These are phyloP conservation scores for Aspergillus texensis DNA, from an alignment of 2,329 filamentous ascomycete species.

Conservation along the genomic window DNA sequence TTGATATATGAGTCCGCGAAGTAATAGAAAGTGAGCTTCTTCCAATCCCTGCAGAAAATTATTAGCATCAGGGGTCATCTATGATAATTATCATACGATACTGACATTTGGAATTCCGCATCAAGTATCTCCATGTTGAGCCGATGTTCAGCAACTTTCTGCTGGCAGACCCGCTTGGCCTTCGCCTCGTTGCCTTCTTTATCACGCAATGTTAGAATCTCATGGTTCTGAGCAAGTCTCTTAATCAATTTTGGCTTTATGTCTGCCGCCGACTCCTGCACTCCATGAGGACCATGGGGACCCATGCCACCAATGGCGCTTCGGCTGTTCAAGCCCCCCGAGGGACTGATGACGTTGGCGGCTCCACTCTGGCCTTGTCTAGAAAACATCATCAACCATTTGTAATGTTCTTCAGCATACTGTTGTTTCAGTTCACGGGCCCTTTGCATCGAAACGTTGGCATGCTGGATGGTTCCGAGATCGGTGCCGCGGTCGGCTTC, in stretches of 20 bases:
- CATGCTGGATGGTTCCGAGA: conserved; percentile 85
- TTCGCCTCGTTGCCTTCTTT: conserved; percentile 98
- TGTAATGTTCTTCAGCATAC: conserved; percentile 93
- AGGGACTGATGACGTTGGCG: conserved; percentile 42
- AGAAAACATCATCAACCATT: conserved; percentile 99
- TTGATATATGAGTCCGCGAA: conserved; percentile 98
- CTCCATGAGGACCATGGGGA: conserved; percentile 70
- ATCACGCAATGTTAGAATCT: conserved; percentile 84
- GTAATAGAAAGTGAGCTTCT: conserved; percentile 98
- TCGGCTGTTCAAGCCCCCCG: conserved; percentile 64
- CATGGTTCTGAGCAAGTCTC: conserved; percentile 85
- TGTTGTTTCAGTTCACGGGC: conserved; percentile 89
- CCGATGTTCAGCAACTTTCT: conserved; percentile 92
- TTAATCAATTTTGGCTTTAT: conserved; percentile 97
- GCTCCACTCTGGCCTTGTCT: conserved; percentile 63
- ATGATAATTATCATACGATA: conserved; percentile 24
- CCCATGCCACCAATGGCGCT: conserved; percentile 79
- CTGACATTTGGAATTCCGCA: conserved; percentile 97
- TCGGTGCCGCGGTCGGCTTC: conserved; percentile 97
- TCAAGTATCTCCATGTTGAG: conserved; percentile 98
- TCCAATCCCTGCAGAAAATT: conserved; percentile 75
- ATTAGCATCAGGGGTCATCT: conserved; percentile 15
- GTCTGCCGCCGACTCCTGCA: conserved; percentile 73
- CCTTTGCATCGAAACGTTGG: conserved; percentile 83
- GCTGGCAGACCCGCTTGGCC: conserved; percentile 93